Conservation (phyloP, 495 filamentous ascomycete species). For the Oidiodendron maius region DNA sequence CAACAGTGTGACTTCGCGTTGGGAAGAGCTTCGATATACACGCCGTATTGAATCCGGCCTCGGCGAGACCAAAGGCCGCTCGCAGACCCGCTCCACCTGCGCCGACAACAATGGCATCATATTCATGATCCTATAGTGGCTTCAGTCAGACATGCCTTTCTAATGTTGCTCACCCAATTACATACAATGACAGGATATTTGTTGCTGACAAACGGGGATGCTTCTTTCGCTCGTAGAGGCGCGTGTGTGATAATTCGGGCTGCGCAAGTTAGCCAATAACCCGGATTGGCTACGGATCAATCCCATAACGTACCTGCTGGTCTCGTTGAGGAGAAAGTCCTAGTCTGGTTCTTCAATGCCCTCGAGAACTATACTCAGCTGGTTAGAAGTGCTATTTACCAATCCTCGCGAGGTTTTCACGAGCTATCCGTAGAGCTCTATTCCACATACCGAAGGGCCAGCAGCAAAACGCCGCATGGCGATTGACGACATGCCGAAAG, state of each 20-base stretch:
- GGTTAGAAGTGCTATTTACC: conserved; percentile 9
- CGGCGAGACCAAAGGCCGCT: conserved; percentile 92
- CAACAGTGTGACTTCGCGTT: conserved; percentile 91
- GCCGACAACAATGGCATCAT: conserved; percentile 89
- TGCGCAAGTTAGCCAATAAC: conserved; percentile 25
- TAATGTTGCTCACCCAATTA: conserved; percentile 18
- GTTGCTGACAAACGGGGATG: conserved; percentile 70
- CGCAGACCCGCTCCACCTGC: conserved; percentile 91
- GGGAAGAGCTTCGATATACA: conserved; percentile 99
- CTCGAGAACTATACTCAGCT: conserved; percentile 36
- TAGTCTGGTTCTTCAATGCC: conserved; percentile 44
- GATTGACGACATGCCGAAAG: conserved; percentile 22
- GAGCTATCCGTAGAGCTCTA: neutral
- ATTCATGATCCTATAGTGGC: conserved; percentile 61
- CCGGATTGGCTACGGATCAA: conserved; percentile 25
- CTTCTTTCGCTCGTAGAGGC: conserved; percentile 87
- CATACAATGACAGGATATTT: conserved; percentile 92
- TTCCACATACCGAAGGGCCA: conserved; percentile 22
- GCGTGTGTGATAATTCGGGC: conserved; percentile 77
- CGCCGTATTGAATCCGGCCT: conserved; percentile 96
- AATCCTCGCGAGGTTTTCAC: neutral
- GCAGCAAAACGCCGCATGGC: conserved; percentile 23
- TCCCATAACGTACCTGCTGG: conserved; percentile 60
- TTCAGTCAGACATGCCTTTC: conserved; percentile 7
- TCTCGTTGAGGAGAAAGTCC: conserved; percentile 80